phyloP scores from a whole-genome alignment of 2,329 filamentous ascomycete species.

The Monilinia fructigena region DNA sequence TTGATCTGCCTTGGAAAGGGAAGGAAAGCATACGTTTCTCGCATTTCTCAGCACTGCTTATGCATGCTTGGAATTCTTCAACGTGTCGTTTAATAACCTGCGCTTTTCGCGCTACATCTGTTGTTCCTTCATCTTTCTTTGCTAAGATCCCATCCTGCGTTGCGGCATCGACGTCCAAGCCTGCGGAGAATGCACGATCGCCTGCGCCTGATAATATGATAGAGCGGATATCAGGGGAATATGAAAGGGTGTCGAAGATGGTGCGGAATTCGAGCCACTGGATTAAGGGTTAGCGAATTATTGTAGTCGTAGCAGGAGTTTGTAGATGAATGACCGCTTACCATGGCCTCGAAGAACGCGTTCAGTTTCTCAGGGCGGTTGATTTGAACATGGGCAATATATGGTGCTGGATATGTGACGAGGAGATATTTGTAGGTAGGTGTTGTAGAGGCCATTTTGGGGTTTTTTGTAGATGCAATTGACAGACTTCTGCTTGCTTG shows the following conservation, averaged over 20 bases:
- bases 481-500: background rate
- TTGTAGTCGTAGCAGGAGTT: background rate
- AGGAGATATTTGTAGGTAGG: constrained; percentile 45
- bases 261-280: constrained; percentile 72
- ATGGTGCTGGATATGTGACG: constrained; percentile 66
- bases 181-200: constrained; percentile 79
- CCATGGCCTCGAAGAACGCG: constrained; percentile 76
- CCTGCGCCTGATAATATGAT: constrained; percentile 81
- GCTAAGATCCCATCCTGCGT: constrained; percentile 50
- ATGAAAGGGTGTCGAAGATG: constrained; percentile 71
- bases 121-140: constrained; percentile 28
- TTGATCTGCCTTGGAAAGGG: background rate
- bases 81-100: constrained; percentile 65
- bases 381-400: constrained; percentile 89
- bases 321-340: background rate
- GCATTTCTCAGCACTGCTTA: constrained; percentile 76
- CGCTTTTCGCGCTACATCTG: constrained; percentile 65
- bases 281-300: constrained; percentile 2
- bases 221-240: constrained; percentile 69
- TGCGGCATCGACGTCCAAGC: constrained; percentile 77
- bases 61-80: constrained; percentile 74
- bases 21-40: constrained; percentile 68
- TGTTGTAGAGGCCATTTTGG: constrained; percentile 27
- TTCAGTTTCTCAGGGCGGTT: constrained; percentile 86
- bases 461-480: background rate